These are phyloP conservation scores for Russula sp. DNA, from an alignment of 768 basidiomycete genomes.

Conservation along the genomic window DNA sequence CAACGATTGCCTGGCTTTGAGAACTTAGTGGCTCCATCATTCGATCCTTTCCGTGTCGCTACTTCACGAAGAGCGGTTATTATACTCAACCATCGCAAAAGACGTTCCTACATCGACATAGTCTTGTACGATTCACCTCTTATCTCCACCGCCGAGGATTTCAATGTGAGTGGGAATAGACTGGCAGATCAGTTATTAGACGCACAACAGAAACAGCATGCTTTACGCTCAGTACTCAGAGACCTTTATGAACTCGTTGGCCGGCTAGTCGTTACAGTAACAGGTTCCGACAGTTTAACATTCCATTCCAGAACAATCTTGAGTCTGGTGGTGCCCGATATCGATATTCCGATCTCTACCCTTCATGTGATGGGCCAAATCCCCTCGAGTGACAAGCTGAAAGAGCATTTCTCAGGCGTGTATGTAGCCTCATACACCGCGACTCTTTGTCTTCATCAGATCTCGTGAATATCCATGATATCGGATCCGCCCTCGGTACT, in stretches of 20 bases:
- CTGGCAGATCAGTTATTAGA: background rate
- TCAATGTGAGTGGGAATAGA: background rate
- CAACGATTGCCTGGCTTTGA: background rate
- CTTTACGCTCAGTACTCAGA: background rate
- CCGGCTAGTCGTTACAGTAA: background rate
- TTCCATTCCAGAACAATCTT: background rate
- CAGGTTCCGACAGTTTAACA: background rate
- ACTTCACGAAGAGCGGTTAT: too few species aligned
- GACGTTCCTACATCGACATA: background rate
- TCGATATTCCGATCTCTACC: conserved; percentile 7
- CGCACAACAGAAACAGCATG: background rate
- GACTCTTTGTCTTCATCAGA: background rate
- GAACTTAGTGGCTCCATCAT: background rate
- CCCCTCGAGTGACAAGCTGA: background rate
- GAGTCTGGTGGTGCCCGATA: background rate
- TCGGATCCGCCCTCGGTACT: background rate
- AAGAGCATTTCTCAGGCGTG: background rate
- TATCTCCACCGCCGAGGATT: background rate
- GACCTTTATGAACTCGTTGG: conserved; percentile 1
- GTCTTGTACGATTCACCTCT: background rate
- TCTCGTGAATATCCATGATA: background rate
- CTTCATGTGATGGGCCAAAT: conserved; percentile 2
- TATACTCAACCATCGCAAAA: background rate
- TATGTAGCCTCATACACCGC: conserved; percentile 2
- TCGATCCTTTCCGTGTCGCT: background rate